Evolutionary conservation across 331 rosid genomes (phyloP).

Genomic region (Saraca asoca): DNA sequence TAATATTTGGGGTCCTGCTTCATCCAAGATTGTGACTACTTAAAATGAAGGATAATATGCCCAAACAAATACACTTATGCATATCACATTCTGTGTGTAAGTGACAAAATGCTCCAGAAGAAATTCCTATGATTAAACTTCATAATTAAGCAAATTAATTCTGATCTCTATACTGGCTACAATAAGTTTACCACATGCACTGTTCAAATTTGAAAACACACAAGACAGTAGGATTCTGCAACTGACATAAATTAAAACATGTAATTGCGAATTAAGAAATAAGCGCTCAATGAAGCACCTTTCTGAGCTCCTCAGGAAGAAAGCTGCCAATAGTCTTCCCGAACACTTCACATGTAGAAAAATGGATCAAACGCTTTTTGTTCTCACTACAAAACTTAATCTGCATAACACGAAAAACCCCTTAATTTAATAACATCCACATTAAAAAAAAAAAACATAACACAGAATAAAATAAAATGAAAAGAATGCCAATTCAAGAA

Average conservation of each 20-base stretch:
- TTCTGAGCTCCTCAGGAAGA: conserved; percentile 63
- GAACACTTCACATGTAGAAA: conserved; percentile 86
- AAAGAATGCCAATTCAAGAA: neutral
- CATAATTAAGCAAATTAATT: too few relatives aligned
- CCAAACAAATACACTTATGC: neutral
- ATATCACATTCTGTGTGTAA: neutral
- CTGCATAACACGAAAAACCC: conserved; percentile 32
- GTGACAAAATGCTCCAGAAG: too few relatives aligned
- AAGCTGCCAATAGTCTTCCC: conserved; percentile 87
- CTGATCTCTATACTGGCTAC: too few relatives aligned
- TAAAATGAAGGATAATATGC: neutral
- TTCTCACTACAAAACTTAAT: conserved; percentile 74
- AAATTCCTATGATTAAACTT: too few relatives aligned
- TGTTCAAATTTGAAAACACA: neutral
- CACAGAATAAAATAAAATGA: neutral
- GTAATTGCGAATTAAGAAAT: neutral
- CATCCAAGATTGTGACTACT: conserved; percentile 1
- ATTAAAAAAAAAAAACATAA: neutral
- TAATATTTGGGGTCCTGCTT: conserved; percentile 73
- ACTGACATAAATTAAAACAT: neutral
- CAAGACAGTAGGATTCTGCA: neutral
- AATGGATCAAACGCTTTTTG: conserved; percentile 78
- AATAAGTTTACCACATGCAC: too few relatives aligned
- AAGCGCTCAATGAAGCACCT: conserved; percentile 30
- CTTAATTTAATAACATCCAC: too few relatives aligned